These are phyloP conservation scores for carrot (Daucus carota) DNA, from an alignment of 129 eudicot genomes.

Conservation along the genomic window DH1_v3.0 NC_030381.2:4235001-4235500, in stretches of 20 bases:
- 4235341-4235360: not conserved
- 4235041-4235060: not conserved
- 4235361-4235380: too few relatives aligned
- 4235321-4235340: not conserved
- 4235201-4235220: constrained; percentile 63
- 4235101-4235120: constrained; percentile 99
- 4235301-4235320: not conserved
- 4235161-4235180: constrained; percentile 82
- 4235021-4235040: not conserved
- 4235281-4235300: not conserved
- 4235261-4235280: not conserved
- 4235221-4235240: not conserved
- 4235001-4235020: not conserved
- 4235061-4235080: not conserved
- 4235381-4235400: too few relatives aligned
- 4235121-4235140: constrained; percentile 99
- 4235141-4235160: constrained; percentile 99
- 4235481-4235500: not conserved
- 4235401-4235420: too few relatives aligned
- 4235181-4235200: constrained; percentile 80
- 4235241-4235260: not conserved
- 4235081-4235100: constrained; percentile 43
- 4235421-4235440: not conserved
- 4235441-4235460: not conserved
- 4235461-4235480: not conserved